A percentile compares a stretch with the other conserved stretches of the same genome.
These are phyloP conservation scores for Phytophthora nicotianae DNA, from an alignment of 352 stramenopile genomes.

Conservation along the genomic window DNA sequence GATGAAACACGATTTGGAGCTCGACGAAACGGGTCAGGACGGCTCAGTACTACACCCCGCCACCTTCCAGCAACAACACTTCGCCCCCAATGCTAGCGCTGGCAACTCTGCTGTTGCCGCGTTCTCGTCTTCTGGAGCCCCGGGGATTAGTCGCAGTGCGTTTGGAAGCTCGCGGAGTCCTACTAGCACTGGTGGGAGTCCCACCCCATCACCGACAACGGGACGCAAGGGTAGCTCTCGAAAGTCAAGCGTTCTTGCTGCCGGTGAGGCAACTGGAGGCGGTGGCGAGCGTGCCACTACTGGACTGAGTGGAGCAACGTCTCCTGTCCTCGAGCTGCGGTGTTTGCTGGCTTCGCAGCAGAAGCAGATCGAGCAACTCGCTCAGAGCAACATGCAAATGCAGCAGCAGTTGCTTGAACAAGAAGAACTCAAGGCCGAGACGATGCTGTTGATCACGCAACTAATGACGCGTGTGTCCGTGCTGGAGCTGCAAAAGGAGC, in stretches of 20 bases:
- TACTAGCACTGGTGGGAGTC: constrained; percentile 26
- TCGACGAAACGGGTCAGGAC: constrained; percentile 30
- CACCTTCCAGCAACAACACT: constrained; percentile 39
- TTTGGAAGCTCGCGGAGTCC: constrained; percentile 18
- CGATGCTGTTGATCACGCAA: constrained; percentile 84
- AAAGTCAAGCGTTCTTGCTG: constrained; percentile 34
- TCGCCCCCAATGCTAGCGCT: constrained; percentile 11
- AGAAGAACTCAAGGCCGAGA: constrained; percentile 84
- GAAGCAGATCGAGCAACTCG: constrained; percentile 76
- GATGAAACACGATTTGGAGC: constrained; percentile 41
- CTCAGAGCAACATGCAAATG: constrained; percentile 77
- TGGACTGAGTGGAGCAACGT: constrained; percentile 30
- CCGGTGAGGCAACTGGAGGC: constrained; percentile 41
- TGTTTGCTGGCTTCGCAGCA: constrained; percentile 59
- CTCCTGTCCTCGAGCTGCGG: constrained; percentile 59
- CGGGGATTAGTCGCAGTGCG: constrained; percentile 10
- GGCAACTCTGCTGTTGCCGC: constrained; percentile 17
- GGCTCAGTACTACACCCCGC: constrained; percentile 27
- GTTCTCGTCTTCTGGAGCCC: constrained; percentile 8
- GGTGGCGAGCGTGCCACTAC: constrained; percentile 35
- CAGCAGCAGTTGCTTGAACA: constrained; percentile 83
- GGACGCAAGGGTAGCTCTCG: constrained; percentile 9
- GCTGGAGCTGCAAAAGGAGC: constrained; percentile 65
- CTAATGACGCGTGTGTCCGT: constrained; percentile 85
- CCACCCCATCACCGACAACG: constrained; percentile 18